Base-by-base conservation (phyloP, 1,284 basidiomycete genomes). In the Austropuccinia psidii region DNA sequence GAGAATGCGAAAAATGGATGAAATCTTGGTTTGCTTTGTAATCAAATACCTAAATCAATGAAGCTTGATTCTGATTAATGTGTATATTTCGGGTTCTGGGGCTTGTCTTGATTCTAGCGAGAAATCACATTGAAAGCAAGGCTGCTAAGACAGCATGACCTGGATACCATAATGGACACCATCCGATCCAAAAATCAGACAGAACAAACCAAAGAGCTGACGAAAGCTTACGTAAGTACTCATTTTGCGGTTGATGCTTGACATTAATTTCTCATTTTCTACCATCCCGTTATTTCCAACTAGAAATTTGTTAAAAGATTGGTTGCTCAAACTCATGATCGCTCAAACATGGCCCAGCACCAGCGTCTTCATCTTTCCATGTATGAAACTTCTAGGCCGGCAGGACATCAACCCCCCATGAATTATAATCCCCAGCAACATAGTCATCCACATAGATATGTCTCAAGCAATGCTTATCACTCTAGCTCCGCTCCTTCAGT, bases 1-100 rank as follows among this genome's bases (percentile, higher is more conserved):
- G 21, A 43, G 37, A 24, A 49, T 49, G 37, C 49, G 50, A 11
- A 54, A 54, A 37, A 73, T 64, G 58, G 70, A 73, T 29, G 1
- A 17, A 19, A 27, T 64, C 11, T 64, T 61, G 72, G 62, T 74
- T 13, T 57, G 72, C 35, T 39, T 35, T 49, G 55, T 29, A 11
- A 19, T 54, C 15, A 19, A 9, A 11, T 54, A 54, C 21, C n/a
- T 43, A 31, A 21, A 37, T 27, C 4, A 41, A 17, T 43, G 0
- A 13, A 1, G 35, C 33, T 58, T 7, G 15, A 11, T 7, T 31
- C n/a, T 17, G 27, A 49, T 5, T 39, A 21, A 11, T 3, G 24
- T 49, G n/a, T 54, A 33, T 7, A 11, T 33, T 29, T 45, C 35
- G 29, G 6, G 27, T 62, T 17, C 52, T 31, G 11, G 55, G 33